These are phyloP conservation scores for Colletotrichum sp. DNA, from an alignment of 2,329 filamentous ascomycete species.

Conservation along the genomic window DNA sequence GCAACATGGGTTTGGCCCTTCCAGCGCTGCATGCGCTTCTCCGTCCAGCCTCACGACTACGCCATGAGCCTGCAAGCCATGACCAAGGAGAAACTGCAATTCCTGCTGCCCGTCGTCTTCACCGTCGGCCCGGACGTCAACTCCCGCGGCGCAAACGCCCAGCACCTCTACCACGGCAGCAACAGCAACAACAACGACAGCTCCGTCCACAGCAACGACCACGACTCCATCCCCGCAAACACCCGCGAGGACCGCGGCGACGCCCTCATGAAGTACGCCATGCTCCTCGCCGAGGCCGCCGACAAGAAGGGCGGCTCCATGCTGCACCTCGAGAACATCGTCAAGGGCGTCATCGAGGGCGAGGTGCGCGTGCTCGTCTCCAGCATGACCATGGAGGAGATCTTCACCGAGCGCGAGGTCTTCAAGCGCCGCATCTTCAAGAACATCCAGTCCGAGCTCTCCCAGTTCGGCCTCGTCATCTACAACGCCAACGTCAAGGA, in stretches of 20 bases:
- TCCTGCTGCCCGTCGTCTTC: conserved; percentile 82
- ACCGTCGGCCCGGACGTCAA: conserved; percentile 83
- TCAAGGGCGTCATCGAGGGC: conserved; percentile 90
- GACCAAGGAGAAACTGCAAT: conserved; percentile 88
- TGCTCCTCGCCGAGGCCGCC: conserved; percentile 77
- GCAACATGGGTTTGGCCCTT: conserved; percentile 75
- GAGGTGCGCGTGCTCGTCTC: conserved; percentile 84
- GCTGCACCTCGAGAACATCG: conserved; percentile 79
- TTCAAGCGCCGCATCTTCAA: conserved; percentile 79
- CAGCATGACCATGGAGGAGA: conserved; percentile 92
- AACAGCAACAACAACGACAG: not conserved
- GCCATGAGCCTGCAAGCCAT: conserved; percentile 84
- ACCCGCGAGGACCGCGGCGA: conserved; percentile 59
- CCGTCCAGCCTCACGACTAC: conserved; percentile 80
- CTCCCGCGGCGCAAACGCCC: conserved; percentile 51
- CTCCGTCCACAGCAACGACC: conserved; percentile 20
- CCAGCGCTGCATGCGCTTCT: conserved; percentile 66
- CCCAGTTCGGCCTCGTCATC: conserved; percentile 80
- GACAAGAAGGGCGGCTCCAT: conserved; percentile 42
- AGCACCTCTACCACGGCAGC: conserved; percentile 4
- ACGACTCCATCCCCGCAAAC: conserved; percentile 20
- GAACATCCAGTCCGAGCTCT: conserved; percentile 80
- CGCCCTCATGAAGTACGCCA: conserved; percentile 80
- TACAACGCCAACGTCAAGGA: conserved; percentile 82
- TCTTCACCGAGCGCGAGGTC: conserved; percentile 77